A percentile compares a stretch with the other conserved stretches of the same genome.
Conservation (phyloP, 495 filamentous ascomycete genomes). For the Trichoderma virens region DNA sequence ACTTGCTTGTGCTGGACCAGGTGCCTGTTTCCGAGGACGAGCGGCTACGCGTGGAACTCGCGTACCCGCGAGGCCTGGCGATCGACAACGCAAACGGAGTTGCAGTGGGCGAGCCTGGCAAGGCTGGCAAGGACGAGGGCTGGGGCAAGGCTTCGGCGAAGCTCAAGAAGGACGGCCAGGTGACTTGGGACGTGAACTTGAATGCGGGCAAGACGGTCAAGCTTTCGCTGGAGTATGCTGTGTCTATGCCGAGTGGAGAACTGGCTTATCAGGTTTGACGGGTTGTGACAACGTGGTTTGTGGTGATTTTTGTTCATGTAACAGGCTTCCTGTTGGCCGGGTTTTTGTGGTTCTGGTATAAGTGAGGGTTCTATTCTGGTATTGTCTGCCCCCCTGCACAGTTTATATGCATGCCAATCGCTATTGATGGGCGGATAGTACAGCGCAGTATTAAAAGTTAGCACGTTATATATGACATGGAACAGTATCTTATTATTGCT, state of each 20-base stretch:
- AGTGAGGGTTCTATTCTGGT: too few relatives aligned
- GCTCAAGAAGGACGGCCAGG: constrained; percentile 52
- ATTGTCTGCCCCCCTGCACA: too few relatives aligned
- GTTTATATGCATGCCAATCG: too few relatives aligned
- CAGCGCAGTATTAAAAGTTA: too few relatives aligned
- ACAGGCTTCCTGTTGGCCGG: too few relatives aligned
- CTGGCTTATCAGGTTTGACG: constrained; percentile 1
- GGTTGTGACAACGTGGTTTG: too few relatives aligned
- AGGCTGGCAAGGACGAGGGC: constrained; percentile 26
- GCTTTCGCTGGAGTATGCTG: constrained; percentile 57
- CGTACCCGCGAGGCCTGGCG: constrained; percentile 44
- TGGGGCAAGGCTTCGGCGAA: constrained; percentile 43
- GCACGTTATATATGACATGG: too few relatives aligned
- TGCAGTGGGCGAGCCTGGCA: constrained; percentile 18
- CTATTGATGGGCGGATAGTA: too few relatives aligned
- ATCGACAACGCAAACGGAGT: constrained; percentile 28
- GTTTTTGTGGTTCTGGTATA: neutral
- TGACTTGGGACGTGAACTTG: constrained; percentile 52
- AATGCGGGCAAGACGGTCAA: constrained; percentile 48
- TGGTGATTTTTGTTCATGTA: neutral
- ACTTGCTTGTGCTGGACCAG: constrained; percentile 56
- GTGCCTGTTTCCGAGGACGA: constrained; percentile 62
- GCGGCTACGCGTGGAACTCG: constrained; percentile 44
- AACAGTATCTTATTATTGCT: too few relatives aligned
- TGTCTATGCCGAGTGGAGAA: constrained; percentile 46